These are phyloP conservation scores for Pholiota adiposa DNA, from an alignment of 1,284 basidiomycete species.

Conservation along the genomic window DNA sequence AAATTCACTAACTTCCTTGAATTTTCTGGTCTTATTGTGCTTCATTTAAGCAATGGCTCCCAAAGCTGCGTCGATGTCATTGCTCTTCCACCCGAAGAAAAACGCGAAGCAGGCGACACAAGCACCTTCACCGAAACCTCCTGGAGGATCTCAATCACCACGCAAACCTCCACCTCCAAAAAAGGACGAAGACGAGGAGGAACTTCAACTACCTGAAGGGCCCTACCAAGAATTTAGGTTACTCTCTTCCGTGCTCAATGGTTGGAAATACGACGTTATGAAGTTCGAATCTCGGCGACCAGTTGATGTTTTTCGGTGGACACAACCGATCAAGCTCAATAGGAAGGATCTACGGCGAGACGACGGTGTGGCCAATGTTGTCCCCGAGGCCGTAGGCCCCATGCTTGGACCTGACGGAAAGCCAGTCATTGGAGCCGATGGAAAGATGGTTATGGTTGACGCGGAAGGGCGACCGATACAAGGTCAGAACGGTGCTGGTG, in stretches of 20 bases:
- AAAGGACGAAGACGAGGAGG: conserved; percentile 48
- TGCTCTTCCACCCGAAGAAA: conserved; percentile 61
- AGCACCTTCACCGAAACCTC: conserved; percentile 34
- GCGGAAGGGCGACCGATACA: conserved; percentile 74
- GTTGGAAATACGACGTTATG: conserved; percentile 87
- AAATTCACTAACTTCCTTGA: background rate
- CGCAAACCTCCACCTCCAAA: conserved; percentile 23
- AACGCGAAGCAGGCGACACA: conserved; percentile 39
- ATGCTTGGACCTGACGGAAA: conserved; percentile 81
- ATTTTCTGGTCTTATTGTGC: background rate
- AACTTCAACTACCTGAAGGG: conserved; percentile 59
- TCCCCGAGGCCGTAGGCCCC: conserved; percentile 58
- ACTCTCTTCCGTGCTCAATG: conserved; percentile 75
- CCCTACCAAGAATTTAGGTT: conserved; percentile 73
- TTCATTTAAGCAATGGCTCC: conserved; percentile 40
- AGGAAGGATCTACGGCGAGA: conserved; percentile 76
- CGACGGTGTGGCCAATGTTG: conserved; percentile 39
- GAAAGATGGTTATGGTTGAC: conserved; percentile 80
- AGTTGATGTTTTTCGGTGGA: conserved; percentile 68
- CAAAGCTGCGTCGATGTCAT: conserved; percentile 38
- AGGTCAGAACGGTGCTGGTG: conserved; percentile 33
- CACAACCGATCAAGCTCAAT: conserved; percentile 79
- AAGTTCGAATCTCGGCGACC: conserved; percentile 77
- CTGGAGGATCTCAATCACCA: conserved; percentile 33
- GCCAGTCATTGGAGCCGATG: conserved; percentile 75